Evolutionary conservation across 257 asterid species (phyloP).

Genomic region (Solanum sitiens): DNA sequence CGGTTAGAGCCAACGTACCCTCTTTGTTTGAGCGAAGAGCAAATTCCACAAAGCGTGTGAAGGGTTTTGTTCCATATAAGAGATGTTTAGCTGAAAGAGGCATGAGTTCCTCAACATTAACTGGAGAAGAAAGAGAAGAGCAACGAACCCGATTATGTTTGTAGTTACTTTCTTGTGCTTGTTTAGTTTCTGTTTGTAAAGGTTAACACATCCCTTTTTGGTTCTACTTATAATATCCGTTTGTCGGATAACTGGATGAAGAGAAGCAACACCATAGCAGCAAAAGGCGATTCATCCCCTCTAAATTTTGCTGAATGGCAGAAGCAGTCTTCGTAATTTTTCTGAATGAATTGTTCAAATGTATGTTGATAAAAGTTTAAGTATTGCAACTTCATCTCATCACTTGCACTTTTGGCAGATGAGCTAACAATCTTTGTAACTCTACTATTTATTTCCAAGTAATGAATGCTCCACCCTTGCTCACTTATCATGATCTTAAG

Average conservation of each 20-base stretch:
- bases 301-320: not conserved
- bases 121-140: conserved; percentile 43
- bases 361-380: not conserved
- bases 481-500: not conserved
- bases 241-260: not conserved
- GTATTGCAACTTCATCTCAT: not conserved
- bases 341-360: not conserved
- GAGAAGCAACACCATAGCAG: not conserved
- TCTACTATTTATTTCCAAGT: not conserved
- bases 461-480: not conserved
- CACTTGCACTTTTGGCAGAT: not conserved
- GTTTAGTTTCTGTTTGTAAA: not conserved
- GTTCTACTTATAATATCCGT: not conserved
- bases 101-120: conserved; percentile 11
- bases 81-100: conserved; percentile 45
- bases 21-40: conserved; percentile 13
- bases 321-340: not conserved
- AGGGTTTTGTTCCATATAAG: conserved; percentile 81
- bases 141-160: conserved; percentile 49
- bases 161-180: conserved; percentile 3
- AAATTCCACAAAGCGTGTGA: conserved; percentile 17
- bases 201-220: not conserved
- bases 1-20: conserved; percentile 19
- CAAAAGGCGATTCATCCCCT: not conserved
- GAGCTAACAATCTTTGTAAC: not conserved